These are phyloP conservation scores for Colletotrichum nymphaeae DNA, from an alignment of 2,329 filamentous ascomycete species.

Conservation along the genomic window DNA sequence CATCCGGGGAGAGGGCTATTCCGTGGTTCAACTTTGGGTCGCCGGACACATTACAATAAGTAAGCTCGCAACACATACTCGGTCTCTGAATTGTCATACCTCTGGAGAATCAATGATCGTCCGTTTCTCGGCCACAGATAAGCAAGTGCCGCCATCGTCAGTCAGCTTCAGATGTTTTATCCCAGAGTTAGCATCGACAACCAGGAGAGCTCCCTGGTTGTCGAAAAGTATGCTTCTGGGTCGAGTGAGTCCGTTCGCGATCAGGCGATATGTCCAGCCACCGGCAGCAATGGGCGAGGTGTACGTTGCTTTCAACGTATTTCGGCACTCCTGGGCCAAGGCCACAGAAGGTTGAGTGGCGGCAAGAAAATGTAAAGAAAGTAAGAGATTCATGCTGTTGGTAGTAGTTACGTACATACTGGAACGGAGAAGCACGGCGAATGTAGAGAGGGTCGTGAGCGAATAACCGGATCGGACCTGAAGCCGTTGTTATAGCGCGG, in stretches of 20 bases:
- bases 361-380: not conserved
- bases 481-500: not conserved
- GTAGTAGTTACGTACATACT: not conserved
- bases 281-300: conserved; percentile 49
- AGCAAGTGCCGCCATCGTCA: conserved; percentile 55
- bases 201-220: conserved; percentile 54
- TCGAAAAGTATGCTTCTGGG: conserved; percentile 61
- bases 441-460: not conserved
- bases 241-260: conserved; percentile 51
- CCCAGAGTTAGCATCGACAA: conserved; percentile 55
- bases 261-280: conserved; percentile 57
- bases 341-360: not conserved
- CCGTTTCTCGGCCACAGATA: conserved; percentile 45
- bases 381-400: not conserved
- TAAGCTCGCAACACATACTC: not conserved
- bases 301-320: conserved; percentile 47
- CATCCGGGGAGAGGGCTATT: conserved; percentile 47
- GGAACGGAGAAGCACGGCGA: not conserved
- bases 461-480: not conserved
- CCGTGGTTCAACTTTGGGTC: conserved; percentile 59
- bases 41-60: not conserved
- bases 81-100: not conserved
- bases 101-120: not conserved
- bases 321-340: conserved; percentile 43
- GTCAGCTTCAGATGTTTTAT: conserved; percentile 52